Base-by-base conservation (phyloP, 148 eudicot species). In the Amaranthus palmeri region DNA sequence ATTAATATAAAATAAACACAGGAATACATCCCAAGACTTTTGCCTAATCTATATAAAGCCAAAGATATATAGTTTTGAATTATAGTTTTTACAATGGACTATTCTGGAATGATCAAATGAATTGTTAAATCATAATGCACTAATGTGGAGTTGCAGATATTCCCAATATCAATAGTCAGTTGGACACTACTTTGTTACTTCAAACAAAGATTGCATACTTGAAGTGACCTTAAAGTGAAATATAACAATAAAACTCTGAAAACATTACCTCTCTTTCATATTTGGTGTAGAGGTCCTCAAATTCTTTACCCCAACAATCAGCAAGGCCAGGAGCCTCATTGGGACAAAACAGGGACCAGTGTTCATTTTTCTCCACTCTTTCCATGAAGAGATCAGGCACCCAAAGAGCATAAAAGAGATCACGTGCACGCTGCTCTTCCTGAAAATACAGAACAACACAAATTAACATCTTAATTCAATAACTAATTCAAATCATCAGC, bases 371-470 rank as follows among this genome's bases (percentile, higher is more conserved):
- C 77, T 86, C 86, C 44, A 95, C 98, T 77, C 98, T 85, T 77
- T 95, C 79, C 98, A 95, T 95, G 73, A 95, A 95, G 10, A 95
- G 85, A 84, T 95, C 98, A 74, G 98, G 97, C 43, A 95, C 85
- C 98, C 98, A 95, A n/a, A 95, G 96, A 62, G 96, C 97, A 83
- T 76, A 91, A 65, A 95, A 95, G 5, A 95, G 81, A 86, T 95
- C 98, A 65, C 98, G 86, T 15, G 98, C 97, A 69, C 97, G 91
- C 50, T 95, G 86, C 82, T 95, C 98, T 77, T 95, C 98, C 98
- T 95, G 81, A 54, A 86, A 60, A 15, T 8, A 75, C n/a, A 46
- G 54, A 44, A n/a, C 49, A 54, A 7, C 12, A 45, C 14, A 9
- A 5, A 59, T 43, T 61, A 59, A 13, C 44, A 57, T 17, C 0